Evolutionary conservation across 2,329 filamentous ascomycete genomes (phyloP), one percentile per base, ranked within the genome.

Genomic region (Aspergillus costaricaensis): DNA sequence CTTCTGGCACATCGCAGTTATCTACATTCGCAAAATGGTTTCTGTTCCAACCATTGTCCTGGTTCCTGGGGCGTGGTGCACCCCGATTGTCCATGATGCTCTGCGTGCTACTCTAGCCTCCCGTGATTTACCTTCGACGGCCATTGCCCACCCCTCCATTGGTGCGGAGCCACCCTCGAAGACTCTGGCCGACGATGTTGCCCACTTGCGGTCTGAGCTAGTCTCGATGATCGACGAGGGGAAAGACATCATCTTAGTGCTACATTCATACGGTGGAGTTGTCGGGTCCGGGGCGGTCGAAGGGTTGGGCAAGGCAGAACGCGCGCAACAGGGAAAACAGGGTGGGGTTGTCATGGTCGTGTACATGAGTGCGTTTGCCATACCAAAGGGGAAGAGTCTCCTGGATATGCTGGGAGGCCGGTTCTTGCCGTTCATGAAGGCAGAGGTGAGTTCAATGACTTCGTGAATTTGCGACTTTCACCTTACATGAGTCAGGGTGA

Each of bases 11-110:
- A 14, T 43, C 8, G 2, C 41, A 9, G 2, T 5, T 5, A 21
- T 21, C 5, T 19, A 19, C 5, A 17, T 21, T 14, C 6, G 19
- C 41, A 43, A 43, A 17, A 43, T 43, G 41, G n/a, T 17, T 3
- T 43, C 41, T 3, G 12, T 17, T 14, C 41, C 67, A 12, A 68
- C 63, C 5, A 68, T 80, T 17, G 67, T 81, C 15, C 73, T 80
- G 52, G 72, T 73, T 10, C 75, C 76, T 0, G 79, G 79, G 14
- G 78, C 77, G 14, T 80, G 77, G 76, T 68, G 78, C 54, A 63
- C 62, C 1, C 70, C 77, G 2, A 57, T 60, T 25, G 65, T 69
- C 57, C 80, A 72, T 54, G 62, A 72, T 30, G 58, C 62, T 2
- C 64, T 77, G 2, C 70, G 70, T 10, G 60, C 69, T 14, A 67